Conservation (phyloP, 352 stramenopile species). For the Thraustochytrium aureum region DNA sequence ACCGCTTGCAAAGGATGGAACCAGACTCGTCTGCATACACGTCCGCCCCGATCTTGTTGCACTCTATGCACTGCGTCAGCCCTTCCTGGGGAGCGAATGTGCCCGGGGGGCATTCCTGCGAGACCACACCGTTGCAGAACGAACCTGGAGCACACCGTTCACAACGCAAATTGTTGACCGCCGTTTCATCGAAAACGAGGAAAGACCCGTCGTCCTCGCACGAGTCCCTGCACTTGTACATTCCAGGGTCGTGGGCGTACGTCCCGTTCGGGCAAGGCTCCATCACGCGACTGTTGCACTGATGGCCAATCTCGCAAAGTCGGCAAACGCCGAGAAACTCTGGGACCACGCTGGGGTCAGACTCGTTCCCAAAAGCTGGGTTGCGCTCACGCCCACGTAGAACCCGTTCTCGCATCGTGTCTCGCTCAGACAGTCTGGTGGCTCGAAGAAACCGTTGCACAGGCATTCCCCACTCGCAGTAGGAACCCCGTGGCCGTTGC, state of each 20-base stretch:
- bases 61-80: slow-evolving; percentile 15
- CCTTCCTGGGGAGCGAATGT: slow-evolving; percentile 17
- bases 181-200: background rate
- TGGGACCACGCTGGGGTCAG: background rate
- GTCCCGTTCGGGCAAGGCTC: background rate
- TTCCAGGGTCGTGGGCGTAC: slow-evolving; percentile 24
- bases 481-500: slow-evolving; percentile 23
- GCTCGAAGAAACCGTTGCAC: slow-evolving; percentile 23
- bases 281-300: slow-evolving; percentile 13
- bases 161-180: slow-evolving; percentile 2
- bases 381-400: slow-evolving; percentile 22
- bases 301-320: background rate
- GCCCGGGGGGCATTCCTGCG: background rate
- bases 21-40: background rate
- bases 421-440: slow-evolving; percentile 22
- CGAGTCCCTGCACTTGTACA: background rate
- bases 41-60: slow-evolving; percentile 21
- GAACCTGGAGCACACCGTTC: background rate
- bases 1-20: background rate
- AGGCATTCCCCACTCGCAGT: slow-evolving; percentile 9
- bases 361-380: slow-evolving; percentile 4
- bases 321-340: background rate
- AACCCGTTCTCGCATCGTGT: background rate
- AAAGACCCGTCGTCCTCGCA: slow-evolving; percentile 15
- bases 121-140: background rate